Evolutionary conservation across 1,284 basidiomycete genomes (phyloP).

Genomic region (Chalciporus piperatoides): DNA sequence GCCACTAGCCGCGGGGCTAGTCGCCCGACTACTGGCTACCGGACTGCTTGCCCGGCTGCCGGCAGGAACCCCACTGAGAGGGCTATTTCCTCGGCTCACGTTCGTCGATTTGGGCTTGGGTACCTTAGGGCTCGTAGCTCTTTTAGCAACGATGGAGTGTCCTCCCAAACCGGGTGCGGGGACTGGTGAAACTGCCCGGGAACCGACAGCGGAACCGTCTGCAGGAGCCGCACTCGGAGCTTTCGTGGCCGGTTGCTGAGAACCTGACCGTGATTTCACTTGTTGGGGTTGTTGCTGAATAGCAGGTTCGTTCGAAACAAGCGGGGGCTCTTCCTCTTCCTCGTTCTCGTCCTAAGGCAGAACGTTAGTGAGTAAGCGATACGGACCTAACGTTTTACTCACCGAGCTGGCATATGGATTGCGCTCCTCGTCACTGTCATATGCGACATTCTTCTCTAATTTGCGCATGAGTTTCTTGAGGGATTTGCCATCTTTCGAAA

Average conservation of each 20-base stretch:
- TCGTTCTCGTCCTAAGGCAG: slow-evolving; percentile 59
- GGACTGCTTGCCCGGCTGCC: slow-evolving; percentile 44
- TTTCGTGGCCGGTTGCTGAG: slow-evolving; percentile 33
- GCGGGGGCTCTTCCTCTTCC: slow-evolving; percentile 55
- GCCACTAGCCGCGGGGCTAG: slow-evolving; percentile 38
- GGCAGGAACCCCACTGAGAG: slow-evolving; percentile 40
- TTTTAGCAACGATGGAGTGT: slow-evolving; percentile 75
- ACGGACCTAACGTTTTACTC: slow-evolving; percentile 29
- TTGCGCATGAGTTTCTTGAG: slow-evolving; percentile 77
- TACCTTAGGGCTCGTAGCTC: slow-evolving; percentile 73
- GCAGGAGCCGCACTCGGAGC: slow-evolving; percentile 31
- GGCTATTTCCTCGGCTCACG: slow-evolving; percentile 53
- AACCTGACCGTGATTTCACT: slow-evolving; percentile 30
- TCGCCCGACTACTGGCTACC: slow-evolving; percentile 41
- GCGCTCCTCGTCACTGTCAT: slow-evolving; percentile 78
- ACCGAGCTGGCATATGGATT: slow-evolving; percentile 80
- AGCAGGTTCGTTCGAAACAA: slow-evolving; percentile 52
- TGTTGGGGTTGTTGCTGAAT: slow-evolving; percentile 51
- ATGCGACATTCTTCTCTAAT: slow-evolving; percentile 68
- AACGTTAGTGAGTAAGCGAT: slow-evolving; percentile 8
- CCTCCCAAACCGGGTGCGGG: slow-evolving; percentile 54
- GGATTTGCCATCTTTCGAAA: slow-evolving; percentile 67
- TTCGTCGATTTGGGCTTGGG: slow-evolving; percentile 50
- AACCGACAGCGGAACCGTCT: slow-evolving; percentile 35
- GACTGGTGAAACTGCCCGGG: slow-evolving; percentile 56